Evolutionary conservation across 345 rosid species (phyloP).

Genomic region (Laguncularia racemosa): DNA sequence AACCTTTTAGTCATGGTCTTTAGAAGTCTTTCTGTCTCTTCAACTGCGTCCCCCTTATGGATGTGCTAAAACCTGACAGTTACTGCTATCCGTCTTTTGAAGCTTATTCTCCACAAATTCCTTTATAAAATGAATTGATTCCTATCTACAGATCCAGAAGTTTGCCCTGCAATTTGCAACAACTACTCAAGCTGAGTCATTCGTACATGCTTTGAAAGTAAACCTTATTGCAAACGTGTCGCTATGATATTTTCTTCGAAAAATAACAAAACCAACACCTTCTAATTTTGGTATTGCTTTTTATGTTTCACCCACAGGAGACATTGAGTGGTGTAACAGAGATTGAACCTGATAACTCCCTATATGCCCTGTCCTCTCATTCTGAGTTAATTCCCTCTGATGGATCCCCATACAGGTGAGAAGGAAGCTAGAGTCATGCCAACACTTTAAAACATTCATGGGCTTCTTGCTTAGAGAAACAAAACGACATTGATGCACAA

Average conservation of each 20-base stretch:
- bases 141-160: slow-evolving; percentile 66
- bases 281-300: background rate
- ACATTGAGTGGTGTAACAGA: slow-evolving; percentile 26
- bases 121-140: too few relatives aligned
- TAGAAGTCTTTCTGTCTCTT: too few relatives aligned
- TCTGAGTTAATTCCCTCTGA: slow-evolving; percentile 34
- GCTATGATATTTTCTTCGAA: too few relatives aligned
- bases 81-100: too few relatives aligned
- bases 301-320: slow-evolving; percentile 27
- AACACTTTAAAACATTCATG: background rate
- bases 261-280: too few relatives aligned
- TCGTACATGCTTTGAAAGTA: slow-evolving; percentile 54
- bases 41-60: too few relatives aligned
- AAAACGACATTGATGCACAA: background rate
- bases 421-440: slow-evolving; percentile 1
- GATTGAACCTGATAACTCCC: slow-evolving; percentile 22
- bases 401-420: slow-evolving; percentile 34
- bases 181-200: slow-evolving; percentile 41
- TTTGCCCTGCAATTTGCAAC: slow-evolving; percentile 64
- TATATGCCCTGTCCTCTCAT: slow-evolving; percentile 41
- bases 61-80: too few relatives aligned
- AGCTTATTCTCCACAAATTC: background rate
- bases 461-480: slow-evolving; percentile 2
- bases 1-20: too few relatives aligned
- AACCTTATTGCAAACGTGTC: slow-evolving; percentile 5